phyloP scores from a whole-genome alignment of 2,329 filamentous ascomycete species.

The Trichoderma sp. region DNA sequence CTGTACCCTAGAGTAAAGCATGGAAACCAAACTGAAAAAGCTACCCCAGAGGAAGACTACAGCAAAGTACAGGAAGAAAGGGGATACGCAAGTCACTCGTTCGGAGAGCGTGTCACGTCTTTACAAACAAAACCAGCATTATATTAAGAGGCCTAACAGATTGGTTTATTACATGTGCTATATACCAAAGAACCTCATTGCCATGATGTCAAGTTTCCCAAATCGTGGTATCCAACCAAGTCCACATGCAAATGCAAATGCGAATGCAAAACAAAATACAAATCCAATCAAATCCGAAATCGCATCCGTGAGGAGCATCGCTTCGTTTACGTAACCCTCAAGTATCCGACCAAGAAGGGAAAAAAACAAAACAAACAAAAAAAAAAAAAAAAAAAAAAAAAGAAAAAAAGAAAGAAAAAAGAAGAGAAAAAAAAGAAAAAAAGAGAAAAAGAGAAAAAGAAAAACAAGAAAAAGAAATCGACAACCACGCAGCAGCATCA shows the following conservation, averaged over 20 bases:
- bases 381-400: background rate
- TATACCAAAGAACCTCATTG: background rate
- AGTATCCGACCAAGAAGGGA: background rate
- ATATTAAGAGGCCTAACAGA: background rate
- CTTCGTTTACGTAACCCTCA: constrained; percentile 4
- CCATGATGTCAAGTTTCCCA: background rate
- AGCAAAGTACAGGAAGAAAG: too few relatives aligned
- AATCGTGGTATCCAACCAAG: background rate
- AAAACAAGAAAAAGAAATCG: background rate
- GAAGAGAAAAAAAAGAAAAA: background rate
- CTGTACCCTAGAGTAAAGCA: too few relatives aligned
- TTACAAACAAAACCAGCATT: background rate
- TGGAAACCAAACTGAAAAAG: too few relatives aligned
- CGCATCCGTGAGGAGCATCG: constrained; percentile 11
- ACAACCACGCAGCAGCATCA: constrained; percentile 20
- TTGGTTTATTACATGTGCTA: background rate
- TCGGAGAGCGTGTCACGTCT: too few relatives aligned
- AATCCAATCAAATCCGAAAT: too few relatives aligned
- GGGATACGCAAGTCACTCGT: too few relatives aligned
- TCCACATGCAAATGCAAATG: too few relatives aligned
- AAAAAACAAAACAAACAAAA: background rate
- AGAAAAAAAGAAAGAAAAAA: background rate
- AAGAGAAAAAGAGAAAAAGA: background rate
- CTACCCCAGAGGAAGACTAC: too few relatives aligned
- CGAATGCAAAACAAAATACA: too few relatives aligned